Evolutionary conservation across 495 filamentous ascomycete species (phyloP).

Genomic region (Penicillium silybi): DNA sequence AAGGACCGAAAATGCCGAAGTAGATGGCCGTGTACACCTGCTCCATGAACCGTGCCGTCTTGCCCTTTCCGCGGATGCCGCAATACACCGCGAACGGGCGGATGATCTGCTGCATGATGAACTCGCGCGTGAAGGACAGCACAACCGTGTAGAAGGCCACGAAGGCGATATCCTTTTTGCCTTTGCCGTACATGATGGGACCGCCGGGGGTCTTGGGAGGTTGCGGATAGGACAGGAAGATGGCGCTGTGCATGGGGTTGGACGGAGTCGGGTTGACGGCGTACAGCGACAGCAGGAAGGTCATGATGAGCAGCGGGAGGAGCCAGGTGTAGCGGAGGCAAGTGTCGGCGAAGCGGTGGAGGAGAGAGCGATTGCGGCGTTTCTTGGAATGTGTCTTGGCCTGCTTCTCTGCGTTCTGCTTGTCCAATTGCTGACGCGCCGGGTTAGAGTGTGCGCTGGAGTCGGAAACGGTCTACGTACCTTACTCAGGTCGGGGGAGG

Average conservation of each 20-base stretch:
- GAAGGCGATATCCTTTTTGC: slow-evolving; percentile 76
- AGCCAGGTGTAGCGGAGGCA: slow-evolving; percentile 76
- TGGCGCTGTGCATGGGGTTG: slow-evolving; percentile 80
- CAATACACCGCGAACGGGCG: slow-evolving; percentile 68
- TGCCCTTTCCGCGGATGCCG: slow-evolving; percentile 69
- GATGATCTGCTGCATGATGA: slow-evolving; percentile 90
- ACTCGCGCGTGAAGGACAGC: slow-evolving; percentile 90
- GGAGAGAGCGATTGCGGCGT: slow-evolving; percentile 53
- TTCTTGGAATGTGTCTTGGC: slow-evolving; percentile 43
- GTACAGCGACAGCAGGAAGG: slow-evolving; percentile 63
- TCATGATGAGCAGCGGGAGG: slow-evolving; percentile 67
- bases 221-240: slow-evolving; percentile 91
- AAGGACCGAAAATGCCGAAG: slow-evolving; percentile 80
- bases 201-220: slow-evolving; percentile 50
- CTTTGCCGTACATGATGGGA: slow-evolving; percentile 83
- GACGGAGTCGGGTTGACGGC: slow-evolving; percentile 71
- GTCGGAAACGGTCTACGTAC: slow-evolving; percentile 21
- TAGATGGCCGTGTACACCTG: slow-evolving; percentile 97
- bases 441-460: slow-evolving; percentile 10
- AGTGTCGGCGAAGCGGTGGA: slow-evolving; percentile 62
- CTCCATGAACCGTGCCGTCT: slow-evolving; percentile 94
- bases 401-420: slow-evolving; percentile 11
- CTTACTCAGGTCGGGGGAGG: slow-evolving; percentile 35
- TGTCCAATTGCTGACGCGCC: slow-evolving; percentile 24
- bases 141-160: slow-evolving; percentile 88